Conservation (phyloP, 257 asterid genomes). For the Forsythia suspensa region DNA sequence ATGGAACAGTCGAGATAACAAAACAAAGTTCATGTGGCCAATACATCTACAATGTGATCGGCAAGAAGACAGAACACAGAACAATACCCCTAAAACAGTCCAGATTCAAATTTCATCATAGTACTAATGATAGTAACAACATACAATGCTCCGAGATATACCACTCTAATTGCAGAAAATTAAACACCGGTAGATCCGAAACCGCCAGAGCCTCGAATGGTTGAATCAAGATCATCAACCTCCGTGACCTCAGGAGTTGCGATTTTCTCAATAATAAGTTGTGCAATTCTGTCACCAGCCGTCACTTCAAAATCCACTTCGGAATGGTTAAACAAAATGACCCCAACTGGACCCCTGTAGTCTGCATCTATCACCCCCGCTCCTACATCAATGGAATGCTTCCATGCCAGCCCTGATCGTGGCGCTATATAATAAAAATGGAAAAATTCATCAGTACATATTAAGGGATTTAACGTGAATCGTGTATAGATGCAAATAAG, state of each 20-base stretch:
- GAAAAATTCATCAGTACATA: not conserved
- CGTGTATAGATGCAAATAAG: no score
- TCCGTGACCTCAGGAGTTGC: conserved; percentile 48
- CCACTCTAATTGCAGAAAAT: conserved; percentile 8
- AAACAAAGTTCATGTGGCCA: not conserved
- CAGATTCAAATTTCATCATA: not conserved
- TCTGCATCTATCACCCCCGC: conserved; percentile 97
- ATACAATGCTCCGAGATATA: not conserved
- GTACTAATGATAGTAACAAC: not conserved
- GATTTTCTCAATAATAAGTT: conserved; percentile 42
- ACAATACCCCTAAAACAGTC: no score
- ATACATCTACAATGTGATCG: not conserved
- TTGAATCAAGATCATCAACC: conserved; percentile 49
- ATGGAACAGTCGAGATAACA: not conserved
- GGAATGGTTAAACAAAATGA: conserved; percentile 55
- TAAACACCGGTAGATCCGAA: conserved; percentile 52
- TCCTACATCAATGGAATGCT: conserved; percentile 80
- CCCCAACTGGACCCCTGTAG: conserved; percentile 60
- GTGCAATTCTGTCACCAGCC: conserved; percentile 45
- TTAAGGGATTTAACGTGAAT: not conserved
- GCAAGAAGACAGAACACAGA: not conserved
- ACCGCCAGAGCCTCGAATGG: conserved; percentile 40
- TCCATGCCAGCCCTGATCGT: conserved; percentile 82
- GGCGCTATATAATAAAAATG: conserved; percentile 44
- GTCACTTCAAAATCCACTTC: conserved; percentile 54